Conservation (phyloP, 805 yeast species). For the Nakazawaea sp. region DNA sequence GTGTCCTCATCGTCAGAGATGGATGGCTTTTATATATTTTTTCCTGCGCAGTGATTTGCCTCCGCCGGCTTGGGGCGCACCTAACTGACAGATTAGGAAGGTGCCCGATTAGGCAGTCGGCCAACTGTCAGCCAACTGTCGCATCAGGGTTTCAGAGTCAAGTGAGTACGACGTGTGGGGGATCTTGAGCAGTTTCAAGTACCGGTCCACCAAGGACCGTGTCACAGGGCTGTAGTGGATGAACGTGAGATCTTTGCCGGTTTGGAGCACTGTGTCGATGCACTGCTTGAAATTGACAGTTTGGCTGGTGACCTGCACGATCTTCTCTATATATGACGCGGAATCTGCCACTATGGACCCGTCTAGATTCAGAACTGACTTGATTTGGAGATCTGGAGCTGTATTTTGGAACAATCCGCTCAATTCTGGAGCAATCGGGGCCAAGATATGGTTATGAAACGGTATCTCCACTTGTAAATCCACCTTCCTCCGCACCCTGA, state of each 20-base stretch:
- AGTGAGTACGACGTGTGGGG: slow-evolving; percentile 1
- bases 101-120: no score
- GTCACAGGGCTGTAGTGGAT: slow-evolving; percentile 25
- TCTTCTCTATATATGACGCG: slow-evolving; percentile 18
- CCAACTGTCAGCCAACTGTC: background rate
- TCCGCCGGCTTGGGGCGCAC: no score
- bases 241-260: slow-evolving; percentile 13
- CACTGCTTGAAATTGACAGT: slow-evolving; percentile 27
- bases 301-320: slow-evolving; percentile 22
- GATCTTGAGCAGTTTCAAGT: slow-evolving; percentile 4
- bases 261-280: slow-evolving; percentile 15
- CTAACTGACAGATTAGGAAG: no score
- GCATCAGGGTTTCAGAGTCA: background rate
- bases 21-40: background rate
- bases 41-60: background rate
- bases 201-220: slow-evolving; percentile 17
- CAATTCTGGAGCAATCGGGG: slow-evolving; percentile 20
- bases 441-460: slow-evolving; percentile 25
- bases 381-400: slow-evolving; percentile 13
- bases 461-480: slow-evolving; percentile 25
- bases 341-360: slow-evolving; percentile 15
- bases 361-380: slow-evolving; percentile 22
- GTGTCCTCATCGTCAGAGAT: no score
- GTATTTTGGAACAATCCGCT: slow-evolving; percentile 9
- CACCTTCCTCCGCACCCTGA: slow-evolving; percentile 18